These are phyloP conservation scores for Yamadazyma sp. DNA, from an alignment of 805 yeast species.

Conservation along the genomic window DNA sequence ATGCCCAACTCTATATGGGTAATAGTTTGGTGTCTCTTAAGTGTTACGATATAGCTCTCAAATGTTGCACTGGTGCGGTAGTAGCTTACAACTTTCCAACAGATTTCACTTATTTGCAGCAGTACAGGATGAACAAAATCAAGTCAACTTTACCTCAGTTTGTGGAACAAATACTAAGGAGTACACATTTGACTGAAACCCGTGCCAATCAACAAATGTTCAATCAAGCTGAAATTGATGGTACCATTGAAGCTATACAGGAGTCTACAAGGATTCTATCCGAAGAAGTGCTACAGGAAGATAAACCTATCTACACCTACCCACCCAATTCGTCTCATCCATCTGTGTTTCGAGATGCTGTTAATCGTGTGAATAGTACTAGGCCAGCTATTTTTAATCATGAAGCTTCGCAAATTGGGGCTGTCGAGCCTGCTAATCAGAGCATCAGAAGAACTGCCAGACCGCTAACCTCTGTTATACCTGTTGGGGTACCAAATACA, in stretches of 20 bases:
- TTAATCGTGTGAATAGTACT: constrained; percentile 29
- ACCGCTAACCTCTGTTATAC: constrained; percentile 2
- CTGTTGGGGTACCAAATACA: background rate
- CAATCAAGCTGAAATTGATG: constrained; percentile 18
- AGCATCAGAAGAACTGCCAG: background rate
- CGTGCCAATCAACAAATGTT: constrained; percentile 37
- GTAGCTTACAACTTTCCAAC: constrained; percentile 22
- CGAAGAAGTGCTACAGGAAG: constrained; percentile 21
- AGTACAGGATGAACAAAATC: constrained; percentile 24
- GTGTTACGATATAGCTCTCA: constrained; percentile 34
- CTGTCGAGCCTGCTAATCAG: constrained; percentile 8
- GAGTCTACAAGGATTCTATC: background rate
- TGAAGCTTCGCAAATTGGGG: constrained; percentile 38
- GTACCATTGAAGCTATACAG: constrained; percentile 8
- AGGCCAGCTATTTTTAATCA: constrained; percentile 39
- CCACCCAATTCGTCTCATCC: constrained; percentile 24
- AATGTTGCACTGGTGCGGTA: constrained; percentile 29
- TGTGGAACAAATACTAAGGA: constrained; percentile 33
- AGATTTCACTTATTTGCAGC: constrained; percentile 15
- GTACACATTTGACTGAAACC: constrained; percentile 35
- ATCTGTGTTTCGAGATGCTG: constrained; percentile 23
- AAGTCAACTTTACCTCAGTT: constrained; percentile 36
- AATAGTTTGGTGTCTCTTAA: constrained; percentile 30
- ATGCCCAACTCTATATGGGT: constrained; percentile 44
- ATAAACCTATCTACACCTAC: constrained; percentile 27